These are phyloP conservation scores for Coriaria nepalensis DNA, from an alignment of 306 rosid species.

Conservation along the genomic window DNA sequence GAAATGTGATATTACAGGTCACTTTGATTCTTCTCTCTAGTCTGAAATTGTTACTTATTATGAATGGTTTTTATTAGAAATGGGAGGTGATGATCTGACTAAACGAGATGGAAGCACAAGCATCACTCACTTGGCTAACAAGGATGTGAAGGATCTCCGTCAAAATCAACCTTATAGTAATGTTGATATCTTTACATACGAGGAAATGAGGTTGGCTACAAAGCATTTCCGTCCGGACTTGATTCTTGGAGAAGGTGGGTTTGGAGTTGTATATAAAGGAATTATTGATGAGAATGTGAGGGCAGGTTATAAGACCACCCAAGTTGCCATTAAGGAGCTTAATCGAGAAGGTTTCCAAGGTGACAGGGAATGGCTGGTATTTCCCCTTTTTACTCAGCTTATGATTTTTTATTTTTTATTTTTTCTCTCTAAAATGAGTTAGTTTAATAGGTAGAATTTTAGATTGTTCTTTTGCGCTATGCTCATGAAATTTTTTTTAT, in stretches of 20 bases:
- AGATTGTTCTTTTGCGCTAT: no score
- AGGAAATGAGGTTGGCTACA: slow-evolving; percentile 65
- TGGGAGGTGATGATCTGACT: slow-evolving; percentile 27
- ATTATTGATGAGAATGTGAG: slow-evolving; percentile 58
- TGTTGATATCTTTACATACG: slow-evolving; percentile 56
- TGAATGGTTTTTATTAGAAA: no score
- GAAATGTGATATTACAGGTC: no score
- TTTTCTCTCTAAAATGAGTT: slow-evolving; percentile 4
- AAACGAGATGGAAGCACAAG: slow-evolving; percentile 9
- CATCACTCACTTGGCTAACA: slow-evolving; percentile 25
- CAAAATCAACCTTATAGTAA: slow-evolving; percentile 46
- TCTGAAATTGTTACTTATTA: no score
- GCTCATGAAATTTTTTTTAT: no score
- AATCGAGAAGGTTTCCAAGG: slow-evolving; percentile 97
- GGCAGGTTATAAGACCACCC: slow-evolving; percentile 38
- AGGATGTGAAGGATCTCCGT: slow-evolving; percentile 67
- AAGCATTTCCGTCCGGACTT: slow-evolving; percentile 73
- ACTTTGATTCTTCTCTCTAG: no score
- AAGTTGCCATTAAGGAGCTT: slow-evolving; percentile 92
- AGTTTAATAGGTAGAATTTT: no score
- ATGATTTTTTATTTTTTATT: no score
- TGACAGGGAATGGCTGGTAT: slow-evolving; percentile 98
- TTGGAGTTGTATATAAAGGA: slow-evolving; percentile 94
- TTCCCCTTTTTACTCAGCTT: slow-evolving; percentile 10
- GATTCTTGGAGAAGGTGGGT: slow-evolving; percentile 90